Evolutionary conservation across 306 rosid species (phyloP), one percentile per base, ranked within the genome.

Genomic region (Glycine latifolia): DNA sequence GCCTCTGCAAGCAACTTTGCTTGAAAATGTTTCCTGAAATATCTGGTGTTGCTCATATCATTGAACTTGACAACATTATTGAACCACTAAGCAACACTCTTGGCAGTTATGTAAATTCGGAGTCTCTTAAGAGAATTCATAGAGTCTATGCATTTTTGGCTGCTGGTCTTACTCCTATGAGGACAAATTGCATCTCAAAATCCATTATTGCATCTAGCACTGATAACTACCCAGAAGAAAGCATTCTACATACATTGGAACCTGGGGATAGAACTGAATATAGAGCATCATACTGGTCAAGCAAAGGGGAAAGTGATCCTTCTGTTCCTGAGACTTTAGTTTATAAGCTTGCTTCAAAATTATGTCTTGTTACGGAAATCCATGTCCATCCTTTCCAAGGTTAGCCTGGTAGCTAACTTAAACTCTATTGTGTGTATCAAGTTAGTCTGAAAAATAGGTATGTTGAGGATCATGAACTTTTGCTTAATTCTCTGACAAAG

Each of bases 271-370:
- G 84, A 68, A 52, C 79, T 74, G 84, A 13, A 10, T 0, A n/a
- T 73, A 20, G 67, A 26, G 84, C 88, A 13, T 90, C 86, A 10
- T 92, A 92, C 86, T 92, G 97, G 97, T 92, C 97, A 13, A 92
- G 97, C 80, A 52, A 78, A 79, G 97, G 97, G 75, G 77, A 86
- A 70, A 83, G 71, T 10, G 87, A 92, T 82, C 87, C 94, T 67
- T 59, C 80, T 81, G 70, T 62, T 84, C 92, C 87, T 1, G 97
- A 92, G 86, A 83, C 72, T 68, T 82, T 92, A 61, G 74, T 86
- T 2, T 92, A 92, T 77, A 77, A 76, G 80, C 81, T 92, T 77
- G 17, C 12, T 78, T 41, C 94, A 56, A 85, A 83, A 61, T 12
- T 90, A 39, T 90, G 91, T 78, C 71, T 89, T 80, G 84, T 92